Conservation (phyloP, 2,329 filamentous ascomycete species). For the Lasiodiplodia citricola region DNA sequence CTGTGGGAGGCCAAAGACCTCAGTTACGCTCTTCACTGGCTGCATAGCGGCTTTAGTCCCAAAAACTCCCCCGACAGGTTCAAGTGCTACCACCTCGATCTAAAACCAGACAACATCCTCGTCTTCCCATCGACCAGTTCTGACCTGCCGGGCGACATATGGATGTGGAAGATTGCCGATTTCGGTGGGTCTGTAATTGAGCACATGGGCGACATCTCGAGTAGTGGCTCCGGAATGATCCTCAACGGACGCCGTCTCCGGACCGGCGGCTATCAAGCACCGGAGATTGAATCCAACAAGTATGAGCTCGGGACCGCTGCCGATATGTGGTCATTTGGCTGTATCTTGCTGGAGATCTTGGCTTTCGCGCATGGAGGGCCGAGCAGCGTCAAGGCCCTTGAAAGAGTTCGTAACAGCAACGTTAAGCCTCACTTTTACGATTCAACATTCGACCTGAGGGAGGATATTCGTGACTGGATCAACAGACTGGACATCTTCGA, state of each 20-base stretch:
- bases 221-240: not conserved
- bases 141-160: not conserved
- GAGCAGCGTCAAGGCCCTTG: not conserved
- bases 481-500: not conserved
- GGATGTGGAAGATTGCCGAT: slow-evolving; percentile 16
- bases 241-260: not conserved
- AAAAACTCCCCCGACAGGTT: not conserved
- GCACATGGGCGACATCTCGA: not conserved
- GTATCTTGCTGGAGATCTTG: not conserved
- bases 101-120: slow-evolving; percentile 11
- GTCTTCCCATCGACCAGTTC: not conserved
- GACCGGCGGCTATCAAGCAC: slow-evolving; percentile 3
- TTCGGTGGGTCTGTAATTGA: slow-evolving; percentile 6
- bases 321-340: slow-evolving; percentile 8
- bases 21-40: slow-evolving; percentile 1
- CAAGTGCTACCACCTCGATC: slow-evolving; percentile 12
- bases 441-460: not conserved
- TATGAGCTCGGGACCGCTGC: not conserved
- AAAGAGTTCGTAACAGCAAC: not conserved
- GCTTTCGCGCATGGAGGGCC: slow-evolving; percentile 2
- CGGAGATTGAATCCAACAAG: not conserved
- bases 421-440: not conserved
- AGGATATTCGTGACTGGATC: not conserved
- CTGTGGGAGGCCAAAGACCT: slow-evolving; percentile 9
- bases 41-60: not conserved